Conservation (phyloP, 371 early-diverging fungal species). For the Funneliformis caledonium region DNA sequence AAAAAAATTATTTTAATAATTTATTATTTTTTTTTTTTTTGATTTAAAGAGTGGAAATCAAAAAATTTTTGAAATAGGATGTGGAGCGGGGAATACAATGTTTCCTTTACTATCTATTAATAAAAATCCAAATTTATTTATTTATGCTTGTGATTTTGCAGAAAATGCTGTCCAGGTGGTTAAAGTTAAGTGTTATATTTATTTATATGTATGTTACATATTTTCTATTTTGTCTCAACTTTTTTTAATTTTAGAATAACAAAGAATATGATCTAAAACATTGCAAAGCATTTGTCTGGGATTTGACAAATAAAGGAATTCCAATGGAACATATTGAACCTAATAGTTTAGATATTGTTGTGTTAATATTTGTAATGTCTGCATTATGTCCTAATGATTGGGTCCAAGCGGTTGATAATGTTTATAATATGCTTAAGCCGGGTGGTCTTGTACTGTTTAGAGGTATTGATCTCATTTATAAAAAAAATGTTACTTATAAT, state of each 20-base stretch:
- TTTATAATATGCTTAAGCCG: conserved; percentile 71
- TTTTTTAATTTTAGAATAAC: conserved; percentile 49
- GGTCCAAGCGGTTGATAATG: conserved; percentile 67
- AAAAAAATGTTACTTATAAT: not conserved
- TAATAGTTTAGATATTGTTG: conserved; percentile 74
- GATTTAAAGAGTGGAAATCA: conserved; percentile 29
- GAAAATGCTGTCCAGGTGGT: conserved; percentile 79
- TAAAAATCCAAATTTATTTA: conserved; percentile 62
- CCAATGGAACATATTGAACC: conserved; percentile 63
- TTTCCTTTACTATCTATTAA: conserved; percentile 86
- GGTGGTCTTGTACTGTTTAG: conserved; percentile 83
- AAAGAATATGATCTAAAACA: conserved; percentile 62
- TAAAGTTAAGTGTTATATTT: conserved; percentile 46
- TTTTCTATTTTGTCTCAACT: not conserved
- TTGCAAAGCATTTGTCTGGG: conserved; percentile 84
- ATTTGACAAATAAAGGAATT: conserved; percentile 72
- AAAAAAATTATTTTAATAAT: not conserved
- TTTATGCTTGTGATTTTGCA: conserved; percentile 88
- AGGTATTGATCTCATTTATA: not conserved
- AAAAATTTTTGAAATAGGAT: conserved; percentile 80
- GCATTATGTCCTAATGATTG: conserved; percentile 86
- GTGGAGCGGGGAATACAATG: conserved; percentile 96
- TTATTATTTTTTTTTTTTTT: conserved; percentile 36
- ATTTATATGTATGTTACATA: not conserved
- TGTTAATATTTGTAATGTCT: conserved; percentile 83